Conservation (phyloP, 2,329 filamentous ascomycete genomes). For the Phialocephala subalpina region DNA sequence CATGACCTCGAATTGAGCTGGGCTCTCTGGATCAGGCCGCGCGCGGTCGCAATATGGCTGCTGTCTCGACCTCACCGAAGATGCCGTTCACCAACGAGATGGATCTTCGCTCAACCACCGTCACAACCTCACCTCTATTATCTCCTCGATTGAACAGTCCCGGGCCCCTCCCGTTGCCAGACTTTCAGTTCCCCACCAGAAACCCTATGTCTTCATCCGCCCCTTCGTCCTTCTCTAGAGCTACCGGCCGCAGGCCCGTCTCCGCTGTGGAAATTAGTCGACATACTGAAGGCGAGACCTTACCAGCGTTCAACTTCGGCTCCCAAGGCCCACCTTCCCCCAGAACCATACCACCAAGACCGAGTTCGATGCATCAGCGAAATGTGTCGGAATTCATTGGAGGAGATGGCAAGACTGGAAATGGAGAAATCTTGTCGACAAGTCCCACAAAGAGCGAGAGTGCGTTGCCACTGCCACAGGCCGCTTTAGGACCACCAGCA, state of each 20-base stretch:
- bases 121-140: slow-evolving; percentile 13
- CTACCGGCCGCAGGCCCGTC: slow-evolving; percentile 58
- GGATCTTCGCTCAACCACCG: slow-evolving; percentile 25
- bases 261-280: slow-evolving; percentile 48
- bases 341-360: slow-evolving; percentile 55
- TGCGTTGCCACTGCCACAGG: slow-evolving; percentile 61
- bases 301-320: slow-evolving; percentile 25
- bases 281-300: slow-evolving; percentile 42
- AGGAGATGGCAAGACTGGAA: slow-evolving; percentile 62
- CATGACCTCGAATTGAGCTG: slow-evolving; percentile 26
- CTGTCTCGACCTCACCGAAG: slow-evolving; percentile 24
- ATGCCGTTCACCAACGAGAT: slow-evolving; percentile 29
- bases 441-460: slow-evolving; percentile 74
- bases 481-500: slow-evolving; percentile 53
- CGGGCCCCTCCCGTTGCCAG: slow-evolving; percentile 35
- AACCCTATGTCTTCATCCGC: slow-evolving; percentile 28
- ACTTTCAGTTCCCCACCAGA: slow-evolving; percentile 39
- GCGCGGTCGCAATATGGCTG: slow-evolving; percentile 34
- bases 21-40: slow-evolving; percentile 27
- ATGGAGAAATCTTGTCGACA: slow-evolving; percentile 64
- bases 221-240: slow-evolving; percentile 49
- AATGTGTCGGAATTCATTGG: slow-evolving; percentile 89
- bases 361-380: slow-evolving; percentile 69
- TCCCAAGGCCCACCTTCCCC: slow-evolving; percentile 56
- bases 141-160: slow-evolving; percentile 24